Evolutionary conservation across 2,329 filamentous ascomycete genomes (phyloP).

Genomic region (Hypocrella siamensis): DNA sequence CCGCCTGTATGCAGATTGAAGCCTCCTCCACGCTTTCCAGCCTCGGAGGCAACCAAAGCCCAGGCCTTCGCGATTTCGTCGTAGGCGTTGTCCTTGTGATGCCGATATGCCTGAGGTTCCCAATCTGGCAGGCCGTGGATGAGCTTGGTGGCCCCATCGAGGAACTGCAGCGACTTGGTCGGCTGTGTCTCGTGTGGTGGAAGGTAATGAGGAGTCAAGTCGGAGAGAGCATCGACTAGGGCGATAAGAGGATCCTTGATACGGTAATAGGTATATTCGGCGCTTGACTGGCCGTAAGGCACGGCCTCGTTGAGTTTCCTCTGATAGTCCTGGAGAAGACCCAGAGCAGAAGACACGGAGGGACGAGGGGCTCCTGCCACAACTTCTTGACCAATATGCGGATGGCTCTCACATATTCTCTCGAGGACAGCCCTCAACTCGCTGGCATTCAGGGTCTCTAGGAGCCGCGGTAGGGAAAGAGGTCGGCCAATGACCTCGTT

Average conservation of each 20-base stretch:
- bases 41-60: conserved; percentile 81
- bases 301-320: conserved; percentile 62
- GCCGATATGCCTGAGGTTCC: conserved; percentile 74
- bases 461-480: conserved; percentile 50
- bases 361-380: conserved; percentile 75
- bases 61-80: conserved; percentile 92
- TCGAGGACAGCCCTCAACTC: conserved; percentile 78
- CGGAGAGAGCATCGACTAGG: conserved; percentile 75
- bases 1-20: conserved; percentile 78
- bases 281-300: conserved; percentile 70
- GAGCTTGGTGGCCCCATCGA: conserved; percentile 80
- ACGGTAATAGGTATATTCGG: conserved; percentile 90
- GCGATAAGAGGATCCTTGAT: conserved; percentile 67
- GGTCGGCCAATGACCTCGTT: conserved; percentile 50
- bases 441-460: conserved; percentile 80
- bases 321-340: conserved; percentile 72
- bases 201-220: conserved; percentile 91
- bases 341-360: conserved; percentile 62
- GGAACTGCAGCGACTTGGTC: conserved; percentile 69
- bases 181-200: conserved; percentile 78
- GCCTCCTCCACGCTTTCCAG: conserved; percentile 77
- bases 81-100: conserved; percentile 90
- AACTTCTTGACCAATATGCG: conserved; percentile 73
- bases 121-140: conserved; percentile 83
- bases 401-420: conserved; percentile 79